A percentile compares a stretch with the other conserved stretches of the same genome.
These are phyloP conservation scores for Pilobolus umbonatus DNA, from an alignment of 192 early-diverging fungal species.

Conservation along the genomic window DNA sequence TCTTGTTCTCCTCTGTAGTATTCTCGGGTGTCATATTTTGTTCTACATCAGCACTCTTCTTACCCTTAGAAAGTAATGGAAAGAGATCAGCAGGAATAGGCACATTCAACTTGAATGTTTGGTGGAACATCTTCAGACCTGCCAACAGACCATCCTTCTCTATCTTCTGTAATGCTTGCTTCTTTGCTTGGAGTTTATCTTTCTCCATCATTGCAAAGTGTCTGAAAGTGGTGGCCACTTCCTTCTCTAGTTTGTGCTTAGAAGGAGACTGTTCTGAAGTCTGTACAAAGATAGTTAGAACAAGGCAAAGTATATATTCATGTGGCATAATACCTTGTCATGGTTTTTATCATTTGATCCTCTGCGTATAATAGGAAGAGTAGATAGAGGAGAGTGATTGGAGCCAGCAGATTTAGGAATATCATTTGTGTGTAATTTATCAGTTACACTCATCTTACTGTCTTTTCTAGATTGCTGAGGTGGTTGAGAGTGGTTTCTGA, in stretches of 20 bases:
- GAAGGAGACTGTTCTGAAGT: background rate
- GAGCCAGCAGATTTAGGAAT: slow-evolving; percentile 23
- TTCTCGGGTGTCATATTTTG: background rate
- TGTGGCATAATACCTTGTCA: slow-evolving; percentile 3
- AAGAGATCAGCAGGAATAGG: slow-evolving; percentile 81
- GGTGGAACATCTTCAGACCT: slow-evolving; percentile 77
- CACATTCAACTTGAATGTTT: slow-evolving; percentile 72
- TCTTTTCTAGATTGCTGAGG: slow-evolving; percentile 24
- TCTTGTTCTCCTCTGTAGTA: background rate
- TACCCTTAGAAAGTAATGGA: slow-evolving; percentile 62
- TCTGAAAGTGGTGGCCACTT: slow-evolving; percentile 49
- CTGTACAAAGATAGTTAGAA: background rate
- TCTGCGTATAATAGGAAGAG: slow-evolving; percentile 9
- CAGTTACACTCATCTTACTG: background rate
- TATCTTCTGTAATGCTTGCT: slow-evolving; percentile 67
- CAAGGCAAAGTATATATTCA: background rate
- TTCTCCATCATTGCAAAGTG: slow-evolving; percentile 77
- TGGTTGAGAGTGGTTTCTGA: slow-evolving; percentile 53
- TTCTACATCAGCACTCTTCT: slow-evolving; percentile 7
- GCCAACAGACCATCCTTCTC: slow-evolving; percentile 69
- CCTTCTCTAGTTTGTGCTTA: slow-evolving; percentile 42
- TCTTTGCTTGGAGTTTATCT: slow-evolving; percentile 68
- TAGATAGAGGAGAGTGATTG: slow-evolving; percentile 12
- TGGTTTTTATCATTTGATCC: slow-evolving; percentile 11
- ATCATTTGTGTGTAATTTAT: slow-evolving; percentile 24